phyloP scores from a whole-genome alignment of 2,329 filamentous ascomycete genomes.

The Xylaria sp. region DNA sequence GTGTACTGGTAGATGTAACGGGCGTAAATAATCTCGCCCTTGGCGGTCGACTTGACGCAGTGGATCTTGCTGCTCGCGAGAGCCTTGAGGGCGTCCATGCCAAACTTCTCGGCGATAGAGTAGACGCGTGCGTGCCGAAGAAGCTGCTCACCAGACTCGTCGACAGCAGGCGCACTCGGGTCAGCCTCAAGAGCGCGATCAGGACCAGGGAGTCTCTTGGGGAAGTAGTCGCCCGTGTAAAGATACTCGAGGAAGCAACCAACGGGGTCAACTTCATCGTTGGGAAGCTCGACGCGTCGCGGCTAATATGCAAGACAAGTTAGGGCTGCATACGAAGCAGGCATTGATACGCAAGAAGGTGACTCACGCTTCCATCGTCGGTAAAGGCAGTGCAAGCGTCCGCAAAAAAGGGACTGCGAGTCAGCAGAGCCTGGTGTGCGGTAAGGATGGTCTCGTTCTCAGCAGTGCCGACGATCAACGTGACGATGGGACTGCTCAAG shows the following conservation, averaged over 20 bases:
- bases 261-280: constrained; percentile 66
- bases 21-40: constrained; percentile 87
- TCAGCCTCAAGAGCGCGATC: constrained; percentile 65
- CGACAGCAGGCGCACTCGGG: constrained; percentile 57
- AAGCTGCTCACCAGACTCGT: constrained; percentile 75
- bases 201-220: constrained; percentile 54
- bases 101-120: constrained; percentile 77
- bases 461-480: constrained; percentile 58
- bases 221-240: constrained; percentile 85
- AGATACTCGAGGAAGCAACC: constrained; percentile 78
- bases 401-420: constrained; percentile 68
- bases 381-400: constrained; percentile 57
- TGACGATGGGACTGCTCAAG: constrained; percentile 64
- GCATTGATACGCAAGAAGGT: neutral
- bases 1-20: constrained; percentile 85
- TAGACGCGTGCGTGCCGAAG: constrained; percentile 87
- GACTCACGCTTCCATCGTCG: constrained; percentile 54
- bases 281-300: constrained; percentile 62
- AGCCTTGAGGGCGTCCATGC: constrained; percentile 60
- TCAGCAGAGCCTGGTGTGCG: constrained; percentile 73
- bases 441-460: constrained; percentile 59
- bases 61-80: constrained; percentile 88
- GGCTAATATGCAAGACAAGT: constrained; percentile 36
- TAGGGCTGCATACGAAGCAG: neutral
- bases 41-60: constrained; percentile 79